Evolutionary conservation across 2,329 filamentous ascomycete species (phyloP).

Genomic region (Samsoniella hepiali): DNA sequence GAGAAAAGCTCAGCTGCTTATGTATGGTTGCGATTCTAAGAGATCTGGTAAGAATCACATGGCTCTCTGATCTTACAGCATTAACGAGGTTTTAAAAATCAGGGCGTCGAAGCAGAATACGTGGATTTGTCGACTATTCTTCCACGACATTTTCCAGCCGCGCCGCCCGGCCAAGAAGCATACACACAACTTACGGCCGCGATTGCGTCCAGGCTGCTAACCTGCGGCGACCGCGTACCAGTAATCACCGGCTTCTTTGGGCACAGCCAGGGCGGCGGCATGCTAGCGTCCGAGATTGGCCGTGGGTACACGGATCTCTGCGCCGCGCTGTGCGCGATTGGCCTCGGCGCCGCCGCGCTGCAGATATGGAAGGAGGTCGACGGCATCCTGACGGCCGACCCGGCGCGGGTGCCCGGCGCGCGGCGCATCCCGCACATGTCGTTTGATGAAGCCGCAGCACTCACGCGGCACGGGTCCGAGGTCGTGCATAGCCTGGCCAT

Average conservation of each 20-base stretch:
- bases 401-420: conserved; percentile 89
- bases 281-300: conserved; percentile 7
- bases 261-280: background rate
- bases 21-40: background rate
- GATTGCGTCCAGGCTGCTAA: background rate
- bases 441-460: conserved; percentile 87
- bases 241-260: conserved; percentile 14
- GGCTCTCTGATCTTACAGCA: no score
- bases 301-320: conserved; percentile 13
- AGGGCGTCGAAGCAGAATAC: conserved; percentile 1
- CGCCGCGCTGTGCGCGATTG: conserved; percentile 6
- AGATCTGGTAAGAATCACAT: background rate
- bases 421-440: conserved; percentile 80
- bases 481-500: conserved; percentile 98
- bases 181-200: background rate
- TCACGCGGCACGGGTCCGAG: conserved; percentile 92
- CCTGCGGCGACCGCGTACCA: background rate
- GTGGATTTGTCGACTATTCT: background rate
- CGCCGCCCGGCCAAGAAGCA: background rate
- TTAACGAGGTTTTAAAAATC: background rate
- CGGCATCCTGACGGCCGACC: conserved; percentile 82
- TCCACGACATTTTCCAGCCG: background rate
- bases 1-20: conserved; percentile 11
- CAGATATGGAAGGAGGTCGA: conserved; percentile 84
- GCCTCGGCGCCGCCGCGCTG: background rate